These are phyloP conservation scores for Debaryomyces nepalensis DNA, from an alignment of 1,139 yeast genomes.

Conservation along the genomic window DNA sequence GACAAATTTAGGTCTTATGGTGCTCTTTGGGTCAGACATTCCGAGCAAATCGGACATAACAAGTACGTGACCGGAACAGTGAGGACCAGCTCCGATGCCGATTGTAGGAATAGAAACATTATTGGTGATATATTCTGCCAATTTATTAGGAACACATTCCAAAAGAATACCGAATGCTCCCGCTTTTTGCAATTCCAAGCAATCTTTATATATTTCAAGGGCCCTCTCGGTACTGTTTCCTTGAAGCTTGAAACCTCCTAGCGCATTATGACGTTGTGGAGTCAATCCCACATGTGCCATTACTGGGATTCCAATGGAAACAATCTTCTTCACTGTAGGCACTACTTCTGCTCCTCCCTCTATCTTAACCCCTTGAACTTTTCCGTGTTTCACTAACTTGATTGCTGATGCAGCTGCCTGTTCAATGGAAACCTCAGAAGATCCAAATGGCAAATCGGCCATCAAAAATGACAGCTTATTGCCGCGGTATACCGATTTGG, in stretches of 20 bases:
- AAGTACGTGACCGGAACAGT: constrained; percentile 85
- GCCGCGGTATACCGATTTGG: constrained; percentile 77
- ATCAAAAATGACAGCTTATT: constrained; percentile 65
- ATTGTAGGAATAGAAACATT: constrained; percentile 75
- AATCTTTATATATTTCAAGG: constrained; percentile 63
- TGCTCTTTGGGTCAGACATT: constrained; percentile 58
- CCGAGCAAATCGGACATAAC: constrained; percentile 88
- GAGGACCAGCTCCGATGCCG: constrained; percentile 94
- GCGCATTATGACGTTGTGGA: constrained; percentile 79
- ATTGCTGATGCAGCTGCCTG: constrained; percentile 72
- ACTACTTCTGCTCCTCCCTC: constrained; percentile 75
- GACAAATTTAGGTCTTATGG: constrained; percentile 69
- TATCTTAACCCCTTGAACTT: constrained; percentile 79
- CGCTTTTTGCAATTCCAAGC: constrained; percentile 68
- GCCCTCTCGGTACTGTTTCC: constrained; percentile 68
- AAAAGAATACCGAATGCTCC: constrained; percentile 80
- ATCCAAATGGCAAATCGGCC: constrained; percentile 92
- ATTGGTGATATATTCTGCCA: constrained; percentile 70
- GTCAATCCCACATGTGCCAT: constrained; percentile 93
- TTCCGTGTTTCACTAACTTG: constrained; percentile 62
- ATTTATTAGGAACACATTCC: constrained; percentile 82
- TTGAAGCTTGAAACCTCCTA: constrained; percentile 90
- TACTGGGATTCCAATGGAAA: constrained; percentile 80
- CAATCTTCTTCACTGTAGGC: constrained; percentile 51
- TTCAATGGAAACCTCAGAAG: constrained; percentile 67